phyloP scores from a whole-genome alignment of 306 rosid genomes.

The Cucurbita maxima region DNA sequence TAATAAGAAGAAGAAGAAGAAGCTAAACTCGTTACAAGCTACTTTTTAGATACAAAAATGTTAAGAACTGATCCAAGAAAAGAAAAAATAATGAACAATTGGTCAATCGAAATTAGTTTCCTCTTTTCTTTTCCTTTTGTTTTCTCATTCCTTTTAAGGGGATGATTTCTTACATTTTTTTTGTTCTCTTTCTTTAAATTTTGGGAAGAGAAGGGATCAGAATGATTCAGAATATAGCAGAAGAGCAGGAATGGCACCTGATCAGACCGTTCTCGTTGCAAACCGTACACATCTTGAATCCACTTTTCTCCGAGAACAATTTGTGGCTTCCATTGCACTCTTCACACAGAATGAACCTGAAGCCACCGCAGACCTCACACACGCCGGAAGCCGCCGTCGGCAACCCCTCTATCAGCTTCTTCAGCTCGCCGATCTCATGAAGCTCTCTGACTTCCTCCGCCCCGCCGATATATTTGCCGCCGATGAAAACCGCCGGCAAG shows the following conservation, averaged over 20 bases:
- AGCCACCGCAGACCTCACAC: conserved; percentile 60
- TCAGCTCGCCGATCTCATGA: conserved; percentile 82
- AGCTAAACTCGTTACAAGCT: conserved; percentile 6
- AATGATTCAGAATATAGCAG: conserved; percentile 27
- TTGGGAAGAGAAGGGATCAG: conserved; percentile 1
- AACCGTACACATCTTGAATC: conserved; percentile 47
- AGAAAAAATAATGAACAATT: not conserved
- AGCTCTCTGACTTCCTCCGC: conserved; percentile 63
- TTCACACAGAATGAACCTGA: conserved; percentile 56
- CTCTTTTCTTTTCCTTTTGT: not conserved
- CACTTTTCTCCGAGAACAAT: conserved; percentile 49
- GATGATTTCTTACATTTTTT: not conserved
- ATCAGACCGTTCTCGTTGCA: conserved; percentile 83
- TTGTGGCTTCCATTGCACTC: conserved; percentile 70
- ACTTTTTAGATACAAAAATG: conserved; percentile 9
- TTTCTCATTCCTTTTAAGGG: not conserved
- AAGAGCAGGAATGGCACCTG: conserved; percentile 76
- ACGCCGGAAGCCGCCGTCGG: conserved; percentile 42
- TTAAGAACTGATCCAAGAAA: conserved; percentile 3
- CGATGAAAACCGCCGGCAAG: conserved; percentile 66
- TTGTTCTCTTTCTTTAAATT: not conserved
- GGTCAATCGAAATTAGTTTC: not conserved
- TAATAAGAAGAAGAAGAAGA: not conserved
- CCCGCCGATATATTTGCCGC: conserved; percentile 73
- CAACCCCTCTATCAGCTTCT: conserved; percentile 63